Evolutionary conservation across 345 rosid genomes (phyloP).

Genomic region (Physaria fendleri): DNA sequence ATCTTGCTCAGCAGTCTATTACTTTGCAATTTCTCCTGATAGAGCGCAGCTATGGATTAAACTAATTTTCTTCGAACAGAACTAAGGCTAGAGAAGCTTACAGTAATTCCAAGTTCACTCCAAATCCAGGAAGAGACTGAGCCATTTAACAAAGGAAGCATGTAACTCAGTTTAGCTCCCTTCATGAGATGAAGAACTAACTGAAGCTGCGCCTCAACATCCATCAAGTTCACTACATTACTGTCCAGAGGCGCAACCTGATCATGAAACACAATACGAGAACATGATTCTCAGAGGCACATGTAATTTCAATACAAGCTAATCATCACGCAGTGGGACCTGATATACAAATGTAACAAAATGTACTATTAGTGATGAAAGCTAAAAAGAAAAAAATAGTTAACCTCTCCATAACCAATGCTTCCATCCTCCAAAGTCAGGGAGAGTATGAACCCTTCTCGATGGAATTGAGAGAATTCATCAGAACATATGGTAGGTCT

Average conservation of each 20-base stretch:
- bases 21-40: constrained; percentile 10
- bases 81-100: constrained; percentile 32
- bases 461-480: constrained; percentile 34
- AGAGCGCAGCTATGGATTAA: not conserved
- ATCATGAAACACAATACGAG: constrained; percentile 15
- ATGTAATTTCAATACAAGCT: not conserved
- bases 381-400: constrained; percentile 14
- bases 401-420: constrained; percentile 85
- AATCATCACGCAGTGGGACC: not conserved
- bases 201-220: constrained; percentile 80
- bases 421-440: constrained; percentile 80
- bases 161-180: constrained; percentile 50
- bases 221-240: constrained; percentile 54
- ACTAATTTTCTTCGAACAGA: constrained; percentile 9
- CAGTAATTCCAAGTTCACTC: constrained; percentile 67
- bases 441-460: constrained; percentile 77
- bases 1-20: not conserved
- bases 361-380: not conserved
- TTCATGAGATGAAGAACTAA: constrained; percentile 50
- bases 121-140: constrained; percentile 81
- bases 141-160: constrained; percentile 58
- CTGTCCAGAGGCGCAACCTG: constrained; percentile 92
- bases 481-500: constrained; percentile 54
- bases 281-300: constrained; percentile 16
- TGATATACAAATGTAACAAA: not conserved